phyloP scores from a whole-genome alignment of 2,329 filamentous ascomycete genomes.

The Fusarium sp. region DNA sequence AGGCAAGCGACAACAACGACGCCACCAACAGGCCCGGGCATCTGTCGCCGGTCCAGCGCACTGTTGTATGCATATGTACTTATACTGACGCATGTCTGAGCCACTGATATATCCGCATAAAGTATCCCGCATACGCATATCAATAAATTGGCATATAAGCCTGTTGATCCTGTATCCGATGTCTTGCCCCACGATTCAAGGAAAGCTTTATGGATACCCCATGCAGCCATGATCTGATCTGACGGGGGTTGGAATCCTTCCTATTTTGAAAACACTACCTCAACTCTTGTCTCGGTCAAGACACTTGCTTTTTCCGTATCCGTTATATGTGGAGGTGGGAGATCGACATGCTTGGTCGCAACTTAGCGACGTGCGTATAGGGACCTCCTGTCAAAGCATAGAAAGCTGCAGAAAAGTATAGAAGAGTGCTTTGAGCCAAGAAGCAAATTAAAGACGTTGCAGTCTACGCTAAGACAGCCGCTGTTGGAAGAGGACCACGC shows the following conservation, averaged over 20 bases:
- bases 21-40: conserved; percentile 2
- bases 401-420: background rate
- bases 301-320: background rate
- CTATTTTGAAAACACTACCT: background rate
- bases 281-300: conserved; percentile 1
- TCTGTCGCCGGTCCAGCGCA: background rate
- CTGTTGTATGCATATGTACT: background rate
- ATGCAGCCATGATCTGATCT: background rate
- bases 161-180: background rate
- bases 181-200: background rate
- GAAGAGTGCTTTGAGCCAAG: background rate
- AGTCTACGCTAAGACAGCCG: background rate
- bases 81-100: background rate
- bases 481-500: background rate
- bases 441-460: background rate
- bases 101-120: background rate
- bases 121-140: background rate
- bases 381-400: background rate
- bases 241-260: background rate
- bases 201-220: background rate
- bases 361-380: background rate
- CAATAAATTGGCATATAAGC: background rate
- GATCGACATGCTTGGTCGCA: background rate
- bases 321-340: background rate
- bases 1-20: background rate